These are phyloP conservation scores for Mariannaea elegans DNA, from an alignment of 2,329 filamentous ascomycete species.

Conservation along the genomic window DNA sequence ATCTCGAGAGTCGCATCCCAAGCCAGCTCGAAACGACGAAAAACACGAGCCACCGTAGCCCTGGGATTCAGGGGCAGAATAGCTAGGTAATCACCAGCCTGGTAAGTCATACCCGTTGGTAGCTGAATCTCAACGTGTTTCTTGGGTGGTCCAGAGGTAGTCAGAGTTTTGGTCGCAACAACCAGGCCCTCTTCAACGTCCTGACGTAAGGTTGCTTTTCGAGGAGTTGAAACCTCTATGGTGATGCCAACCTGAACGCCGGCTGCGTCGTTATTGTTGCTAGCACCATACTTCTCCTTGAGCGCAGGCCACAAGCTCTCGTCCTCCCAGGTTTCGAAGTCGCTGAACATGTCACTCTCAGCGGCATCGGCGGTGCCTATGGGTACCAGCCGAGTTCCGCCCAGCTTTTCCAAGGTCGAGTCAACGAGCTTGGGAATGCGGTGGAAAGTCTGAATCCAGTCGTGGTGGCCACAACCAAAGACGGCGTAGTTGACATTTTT, in stretches of 20 bases:
- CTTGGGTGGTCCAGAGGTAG: constrained; percentile 54
- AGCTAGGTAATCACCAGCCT: constrained; percentile 79
- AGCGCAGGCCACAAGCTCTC: constrained; percentile 61
- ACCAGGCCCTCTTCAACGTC: constrained; percentile 38
- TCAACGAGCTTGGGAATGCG: constrained; percentile 72
- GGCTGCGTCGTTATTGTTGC: background rate
- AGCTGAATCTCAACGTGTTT: constrained; percentile 73
- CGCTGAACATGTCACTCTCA: constrained; percentile 71
- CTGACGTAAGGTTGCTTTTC: constrained; percentile 37
- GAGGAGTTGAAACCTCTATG: constrained; percentile 34
- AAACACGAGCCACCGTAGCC: constrained; percentile 67
- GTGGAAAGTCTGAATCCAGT: constrained; percentile 72
- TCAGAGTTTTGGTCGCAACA: constrained; percentile 32
- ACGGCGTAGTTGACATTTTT: constrained; percentile 70
- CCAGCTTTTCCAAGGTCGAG: constrained; percentile 53
- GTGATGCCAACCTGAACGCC: constrained; percentile 26
- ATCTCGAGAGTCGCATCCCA: constrained; percentile 76
- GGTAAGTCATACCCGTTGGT: constrained; percentile 71
- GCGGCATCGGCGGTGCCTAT: constrained; percentile 69
- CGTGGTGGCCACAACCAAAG: constrained; percentile 71
- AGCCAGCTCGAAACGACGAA: constrained; percentile 71
- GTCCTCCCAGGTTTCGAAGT: constrained; percentile 75
- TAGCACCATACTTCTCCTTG: constrained; percentile 49
- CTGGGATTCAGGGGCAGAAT: constrained; percentile 76
- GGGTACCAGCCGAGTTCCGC: constrained; percentile 47